These are phyloP conservation scores for Lentinus brumalis DNA, from an alignment of 768 basidiomycete genomes.

Conservation along the genomic window DNA sequence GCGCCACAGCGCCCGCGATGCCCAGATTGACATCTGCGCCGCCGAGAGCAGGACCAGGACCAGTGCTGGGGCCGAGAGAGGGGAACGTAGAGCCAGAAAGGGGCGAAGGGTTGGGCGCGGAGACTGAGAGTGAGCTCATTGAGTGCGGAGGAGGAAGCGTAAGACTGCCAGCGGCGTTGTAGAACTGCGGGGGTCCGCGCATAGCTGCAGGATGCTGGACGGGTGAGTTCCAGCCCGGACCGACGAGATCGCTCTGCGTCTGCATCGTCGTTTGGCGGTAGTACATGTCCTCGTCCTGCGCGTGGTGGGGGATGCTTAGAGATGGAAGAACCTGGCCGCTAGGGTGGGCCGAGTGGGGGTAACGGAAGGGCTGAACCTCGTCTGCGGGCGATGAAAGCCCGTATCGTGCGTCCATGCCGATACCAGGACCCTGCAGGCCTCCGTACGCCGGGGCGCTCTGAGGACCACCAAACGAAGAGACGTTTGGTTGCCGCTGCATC, in stretches of 20 bases:
- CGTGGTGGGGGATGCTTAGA: slow-evolving; percentile 10
- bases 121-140: slow-evolving; percentile 15
- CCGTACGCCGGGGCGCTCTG: slow-evolving; percentile 13
- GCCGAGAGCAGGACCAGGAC: not conserved
- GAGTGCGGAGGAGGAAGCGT: slow-evolving; percentile 19
- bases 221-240: slow-evolving; percentile 10
- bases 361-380: slow-evolving; percentile 12
- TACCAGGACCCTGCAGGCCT: slow-evolving; percentile 11
- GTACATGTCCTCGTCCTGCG: slow-evolving; percentile 20
- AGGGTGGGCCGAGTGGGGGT: slow-evolving; percentile 1
- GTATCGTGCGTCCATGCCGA: slow-evolving; percentile 20
- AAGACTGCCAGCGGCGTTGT: slow-evolving; percentile 7
- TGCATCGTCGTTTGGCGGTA: slow-evolving; percentile 13
- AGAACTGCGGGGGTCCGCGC: slow-evolving; percentile 8
- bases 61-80: slow-evolving; percentile 8
- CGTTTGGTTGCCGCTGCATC: slow-evolving; percentile 8
- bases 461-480: slow-evolving; percentile 2
- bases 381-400: slow-evolving; percentile 14
- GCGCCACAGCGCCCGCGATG: not conserved
- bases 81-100: slow-evolving; percentile 12
- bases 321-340: slow-evolving; percentile 8
- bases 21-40: slow-evolving; percentile 3
- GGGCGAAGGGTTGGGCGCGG: slow-evolving; percentile 19
- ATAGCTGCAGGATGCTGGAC: not conserved
- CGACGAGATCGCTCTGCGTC: slow-evolving; percentile 11